Base-by-base conservation (phyloP, 441 rosid species). In the Brassica hybrid region DNA sequence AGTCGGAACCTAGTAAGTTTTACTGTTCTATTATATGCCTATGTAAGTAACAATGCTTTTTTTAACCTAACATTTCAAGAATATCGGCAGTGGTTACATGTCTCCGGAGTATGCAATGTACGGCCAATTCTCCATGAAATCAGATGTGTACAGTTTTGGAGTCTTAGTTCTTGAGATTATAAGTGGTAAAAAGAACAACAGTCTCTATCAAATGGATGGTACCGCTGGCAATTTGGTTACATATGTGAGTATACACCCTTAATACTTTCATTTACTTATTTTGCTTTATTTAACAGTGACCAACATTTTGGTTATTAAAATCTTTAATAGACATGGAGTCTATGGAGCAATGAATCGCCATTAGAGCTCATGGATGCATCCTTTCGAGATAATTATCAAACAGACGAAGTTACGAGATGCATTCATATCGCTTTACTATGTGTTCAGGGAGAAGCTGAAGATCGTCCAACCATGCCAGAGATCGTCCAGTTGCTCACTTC, bases 381-480 rank as follows among this genome's bases (percentile, higher is more conserved):
- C 1, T 57, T 57, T 19, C n/a, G 2, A 19, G 62, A 57, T 19
- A 57, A 57, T 4, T 57, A 57, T 19, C 30, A 10, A 57, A 19
- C 27, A 57, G 12, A 19, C 3, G 62, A 57, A 57, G 6, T 57
- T 19, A 52, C 21, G 4, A 52, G 10, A 16, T 52, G 58, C 58
- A 52, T 52, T 10, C 58, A 52, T 16, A 52, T 52, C 19, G 58
- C 58, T 52, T 52, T 52, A 52, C 21, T 52, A 16, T 52, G 58
- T 52, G 58, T 52, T 52, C 58, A 52, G 7, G 58, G 7, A 54
- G 59, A 54, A 16, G 59, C 23, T 54, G 59, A 54, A 7, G 59
- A 54, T 54, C 59, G 91, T 71, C 93, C 96, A 3, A 73, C 67
- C 21, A 88, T 90, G 89, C 79, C 88, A 56, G 52, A 73, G 0